Evolutionary conservation across 1,139 yeast species (phyloP), one percentile per base, ranked within the genome.

Genomic region (Yamadazyma friedrichii): DNA sequence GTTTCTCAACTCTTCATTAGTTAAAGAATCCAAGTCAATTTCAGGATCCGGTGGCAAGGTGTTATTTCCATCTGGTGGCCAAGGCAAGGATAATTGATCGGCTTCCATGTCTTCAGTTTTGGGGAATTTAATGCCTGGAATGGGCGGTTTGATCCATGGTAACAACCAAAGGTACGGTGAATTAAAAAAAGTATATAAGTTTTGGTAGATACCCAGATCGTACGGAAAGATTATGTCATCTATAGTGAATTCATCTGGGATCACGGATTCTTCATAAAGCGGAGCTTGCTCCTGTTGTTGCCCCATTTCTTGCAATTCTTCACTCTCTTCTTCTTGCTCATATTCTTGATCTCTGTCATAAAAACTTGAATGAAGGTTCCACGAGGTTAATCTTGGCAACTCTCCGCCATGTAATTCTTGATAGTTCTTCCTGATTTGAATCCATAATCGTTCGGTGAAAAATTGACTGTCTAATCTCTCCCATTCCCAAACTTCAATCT

Each of bases 401-500:
- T 61, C 57, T 38, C 62, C 66, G 3, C 72, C 70, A 50, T 79
- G 74, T 2, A 79, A 46, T 16, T 49, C 43, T 16, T 48, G 37
- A 53, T 77, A 79, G 52, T 81, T 82, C n/a, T 50, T 50, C 28
- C 75, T 53, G 6, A 82, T 68, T 42, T 66, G 74, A 8, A 54
- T 47, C 82, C 86, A 79, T 43, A 81, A 63, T 32, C 77, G 56
- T 34, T 74, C 79, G 1, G 75, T 70, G 38, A 64, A 70, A 44
- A 83, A 74, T 50, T 84, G 87, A 8, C 81, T 70, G 42, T 81
- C 88, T 2, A 88, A 67, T 46, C 98, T 73, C 50, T 93, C 98
- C 64, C 74, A 65, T 54, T 93, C 98, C 98, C 98, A 93, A 2
- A 76, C 70, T 61, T 93, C 98, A 43, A 93, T 91, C 59, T 88